A percentile compares a stretch with the other conserved stretches of the same genome.
These are phyloP conservation scores for Yamadazyma jaroonii DNA, from an alignment of 1,139 yeast species.

Conservation along the genomic window DNA sequence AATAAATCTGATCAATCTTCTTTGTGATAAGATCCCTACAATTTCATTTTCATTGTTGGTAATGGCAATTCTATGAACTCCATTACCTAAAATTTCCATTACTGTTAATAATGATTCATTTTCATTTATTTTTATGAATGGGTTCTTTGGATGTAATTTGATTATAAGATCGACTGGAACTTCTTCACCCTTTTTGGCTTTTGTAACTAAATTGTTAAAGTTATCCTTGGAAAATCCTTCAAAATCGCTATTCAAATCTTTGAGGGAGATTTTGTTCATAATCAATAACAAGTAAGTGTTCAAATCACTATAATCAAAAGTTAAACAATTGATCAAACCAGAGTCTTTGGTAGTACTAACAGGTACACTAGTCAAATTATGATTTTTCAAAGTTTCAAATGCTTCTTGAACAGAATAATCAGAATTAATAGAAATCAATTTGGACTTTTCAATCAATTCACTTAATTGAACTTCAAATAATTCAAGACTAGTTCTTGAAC, in stretches of 20 bases:
- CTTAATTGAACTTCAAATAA: conserved; percentile 73
- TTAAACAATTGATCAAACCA: conserved; percentile 60
- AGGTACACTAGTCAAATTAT: conserved; percentile 83
- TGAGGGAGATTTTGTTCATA: conserved; percentile 57
- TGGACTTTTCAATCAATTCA: conserved; percentile 76
- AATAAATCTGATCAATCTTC: conserved; percentile 74
- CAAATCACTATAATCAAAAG: conserved; percentile 90
- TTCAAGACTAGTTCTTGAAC: conserved; percentile 43
- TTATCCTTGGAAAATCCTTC: conserved; percentile 25
- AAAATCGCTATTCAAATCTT: conserved; percentile 30
- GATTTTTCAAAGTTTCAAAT: conserved; percentile 67
- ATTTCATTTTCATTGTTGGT: conserved; percentile 49
- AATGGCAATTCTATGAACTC: conserved; percentile 90
- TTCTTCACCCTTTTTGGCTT: conserved; percentile 62
- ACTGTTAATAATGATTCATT: conserved; percentile 67
- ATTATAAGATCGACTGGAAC: conserved; percentile 82
- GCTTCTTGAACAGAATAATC: conserved; percentile 79
- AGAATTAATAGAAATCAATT: conserved; percentile 64
- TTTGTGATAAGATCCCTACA: conserved; percentile 83
- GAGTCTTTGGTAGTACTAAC: conserved; percentile 43
- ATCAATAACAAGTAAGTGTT: conserved; percentile 78
- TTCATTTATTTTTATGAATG: conserved; percentile 73
- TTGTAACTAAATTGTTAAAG: conserved; percentile 17
- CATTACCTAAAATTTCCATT: conserved; percentile 82
- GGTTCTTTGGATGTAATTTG: conserved; percentile 79